A percentile compares a stretch with the other conserved stretches of the same genome.
Conservation (phyloP, 352 stramenopile species). For the Pythium chondricola region DNA sequence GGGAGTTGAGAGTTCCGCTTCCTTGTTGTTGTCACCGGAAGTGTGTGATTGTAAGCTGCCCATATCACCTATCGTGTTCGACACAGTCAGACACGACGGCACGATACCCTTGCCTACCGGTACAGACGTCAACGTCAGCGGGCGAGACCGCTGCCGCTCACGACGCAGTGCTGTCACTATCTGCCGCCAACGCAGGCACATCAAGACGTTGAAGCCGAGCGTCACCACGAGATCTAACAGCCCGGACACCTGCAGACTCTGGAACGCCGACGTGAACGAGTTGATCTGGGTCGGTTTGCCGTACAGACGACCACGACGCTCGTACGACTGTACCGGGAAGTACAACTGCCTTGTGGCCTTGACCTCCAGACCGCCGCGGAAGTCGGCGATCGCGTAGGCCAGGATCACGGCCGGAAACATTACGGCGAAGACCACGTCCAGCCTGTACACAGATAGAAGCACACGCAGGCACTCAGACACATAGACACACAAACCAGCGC, state of each 20-base stretch:
- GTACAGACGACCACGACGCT: slow-evolving; percentile 29
- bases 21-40: too few relatives aligned
- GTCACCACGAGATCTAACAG: slow-evolving; percentile 18
- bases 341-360: slow-evolving; percentile 30
- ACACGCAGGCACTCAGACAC: too few relatives aligned
- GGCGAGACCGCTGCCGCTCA: not conserved
- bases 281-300: slow-evolving; percentile 24
- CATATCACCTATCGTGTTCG: too few relatives aligned
- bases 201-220: slow-evolving; percentile 27
- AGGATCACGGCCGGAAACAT: slow-evolving; percentile 30
- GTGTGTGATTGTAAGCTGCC: too few relatives aligned
- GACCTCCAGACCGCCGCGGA: slow-evolving; percentile 25
- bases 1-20: too few relatives aligned
- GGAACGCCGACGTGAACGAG: slow-evolving; percentile 29
- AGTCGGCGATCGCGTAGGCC: slow-evolving; percentile 20
- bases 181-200: slow-evolving; percentile 19
- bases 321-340: slow-evolving; percentile 27
- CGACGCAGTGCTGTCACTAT: not conserved
- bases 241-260: slow-evolving; percentile 19
- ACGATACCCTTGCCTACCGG: too few relatives aligned
- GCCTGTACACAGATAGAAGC: too few relatives aligned
- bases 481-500: too few relatives aligned
- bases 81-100: too few relatives aligned
- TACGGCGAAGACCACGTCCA: slow-evolving; percentile 32
- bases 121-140: not conserved